A percentile compares a stretch with the other conserved stretches of the same genome.
Evolutionary conservation across 305 asterid genomes (phyloP).

Genomic region (Fraxinus platypoda): DNA sequence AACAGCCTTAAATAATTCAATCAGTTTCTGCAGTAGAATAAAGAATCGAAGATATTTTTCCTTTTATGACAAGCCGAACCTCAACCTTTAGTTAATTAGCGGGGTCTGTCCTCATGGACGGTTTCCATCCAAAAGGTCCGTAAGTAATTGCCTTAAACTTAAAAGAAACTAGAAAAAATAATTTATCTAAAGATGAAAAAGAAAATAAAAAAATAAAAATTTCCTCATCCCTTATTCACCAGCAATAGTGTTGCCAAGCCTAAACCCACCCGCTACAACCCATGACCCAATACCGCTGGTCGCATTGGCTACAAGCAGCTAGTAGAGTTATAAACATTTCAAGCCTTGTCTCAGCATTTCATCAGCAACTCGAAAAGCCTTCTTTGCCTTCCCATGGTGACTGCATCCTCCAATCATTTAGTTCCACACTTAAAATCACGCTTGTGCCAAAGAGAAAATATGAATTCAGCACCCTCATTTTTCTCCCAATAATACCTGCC

Average conservation of each 20-base stretch:
- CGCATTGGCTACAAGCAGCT: conserved; percentile 69
- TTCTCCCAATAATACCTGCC: background rate
- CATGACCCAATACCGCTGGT: background rate
- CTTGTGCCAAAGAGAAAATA: background rate
- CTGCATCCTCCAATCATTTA: background rate
- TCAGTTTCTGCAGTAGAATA: background rate
- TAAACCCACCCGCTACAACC: background rate
- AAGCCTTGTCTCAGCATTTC: background rate
- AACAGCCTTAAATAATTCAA: background rate
- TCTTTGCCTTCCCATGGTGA: background rate
- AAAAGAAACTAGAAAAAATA: background rate
- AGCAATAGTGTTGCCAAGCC: background rate
- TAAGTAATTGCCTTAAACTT: background rate
- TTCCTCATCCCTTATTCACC: background rate
- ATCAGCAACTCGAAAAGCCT: background rate
- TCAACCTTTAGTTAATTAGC: background rate
- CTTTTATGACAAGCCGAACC: background rate
- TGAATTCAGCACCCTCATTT: background rate
- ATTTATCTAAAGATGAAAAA: background rate
- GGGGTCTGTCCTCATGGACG: background rate
- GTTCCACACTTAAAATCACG: background rate
- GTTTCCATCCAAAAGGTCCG: background rate
- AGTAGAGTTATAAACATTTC: conserved; percentile 11
- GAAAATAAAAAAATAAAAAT: background rate
- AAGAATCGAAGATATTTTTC: background rate